Base-by-base conservation (phyloP, 805 yeast genomes). In the Candida berthetii region DNA sequence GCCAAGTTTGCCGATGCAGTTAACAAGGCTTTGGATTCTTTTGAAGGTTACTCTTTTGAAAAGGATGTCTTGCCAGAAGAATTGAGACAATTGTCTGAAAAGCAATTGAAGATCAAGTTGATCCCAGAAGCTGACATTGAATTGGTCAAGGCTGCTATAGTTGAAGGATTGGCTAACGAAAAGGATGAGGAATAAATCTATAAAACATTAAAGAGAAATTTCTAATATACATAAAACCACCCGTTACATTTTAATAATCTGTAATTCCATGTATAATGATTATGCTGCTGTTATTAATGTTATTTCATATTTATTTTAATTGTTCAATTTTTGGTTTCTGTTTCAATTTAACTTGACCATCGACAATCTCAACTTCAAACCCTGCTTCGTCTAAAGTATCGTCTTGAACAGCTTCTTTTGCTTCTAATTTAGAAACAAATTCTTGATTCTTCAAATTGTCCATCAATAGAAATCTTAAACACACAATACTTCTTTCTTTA, bases 1-100 rank as follows among this genome's bases (percentile, higher is more conserved):
- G 99, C 99, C 46, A 93, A 93, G 67, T 93, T 93, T 58, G 86
- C 96, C 20, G 97, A 88, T 48, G 99, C 96, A 39, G 99, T 93
- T 20, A 83, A 90, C 62, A 68, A 75, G 53, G 88, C 98, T 3
- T 72, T 93, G 49, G 59, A 65, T 36, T 72, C 72, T 1, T 72
- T 79, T 46, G 76, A 72, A 11, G 89, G 78, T 17, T 93, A 93
- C 67, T 78, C 89, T 4, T 93, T 93, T 58, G 96, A 88, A 55
- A 72, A 72, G 38, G 88, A 87, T 51, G 97, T 93, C 17, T 74
- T 93, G 42, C 98, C 99, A 31, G 86, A 72, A 24, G 96, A 88
- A 65, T 76, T 93, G 65, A 83, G 76, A 64, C 76, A 76, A 37
- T 76, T 93, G 60, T 67, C 85, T 38, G 58, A 72, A 8, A 71